Evolutionary conservation across 345 rosid genomes (phyloP).

Genomic region (Rhodamnia argentea): DNA sequence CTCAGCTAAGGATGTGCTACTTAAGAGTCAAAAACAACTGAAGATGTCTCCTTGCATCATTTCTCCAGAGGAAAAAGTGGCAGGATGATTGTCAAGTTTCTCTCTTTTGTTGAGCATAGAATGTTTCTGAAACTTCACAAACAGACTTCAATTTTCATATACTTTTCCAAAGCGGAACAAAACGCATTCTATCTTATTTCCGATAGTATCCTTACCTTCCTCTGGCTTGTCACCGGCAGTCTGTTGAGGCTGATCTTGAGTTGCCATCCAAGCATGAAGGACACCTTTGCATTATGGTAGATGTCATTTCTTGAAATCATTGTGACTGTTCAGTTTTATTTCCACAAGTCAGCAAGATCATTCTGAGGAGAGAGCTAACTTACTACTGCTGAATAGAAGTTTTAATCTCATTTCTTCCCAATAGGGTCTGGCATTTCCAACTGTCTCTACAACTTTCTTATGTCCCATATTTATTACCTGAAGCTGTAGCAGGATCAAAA

Average conservation of each 20-base stretch:
- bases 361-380: not conserved
- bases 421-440: not conserved
- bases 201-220: too few species aligned
- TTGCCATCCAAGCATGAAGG: too few species aligned
- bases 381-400: not conserved
- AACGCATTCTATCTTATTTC: too few species aligned
- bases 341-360: not conserved
- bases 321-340: not conserved
- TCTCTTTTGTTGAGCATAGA: not conserved
- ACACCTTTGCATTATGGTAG: not conserved
- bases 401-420: not conserved
- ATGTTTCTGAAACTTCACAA: not conserved
- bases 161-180: too few species aligned
- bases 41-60: not conserved
- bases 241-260: too few species aligned
- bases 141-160: not conserved
- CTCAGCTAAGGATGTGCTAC: not conserved
- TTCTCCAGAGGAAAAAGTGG: not conserved
- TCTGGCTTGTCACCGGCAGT: too few species aligned
- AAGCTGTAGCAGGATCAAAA: slow-evolving; percentile 4
- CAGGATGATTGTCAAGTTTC: not conserved
- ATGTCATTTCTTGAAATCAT: not conserved
- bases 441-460: not conserved
- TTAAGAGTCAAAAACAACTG: not conserved
- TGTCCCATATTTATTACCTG: not conserved